Evolutionary conservation across 306 rosid genomes (phyloP), one percentile per base, ranked within the genome.

Genomic region (Vigna hirtella): DNA sequence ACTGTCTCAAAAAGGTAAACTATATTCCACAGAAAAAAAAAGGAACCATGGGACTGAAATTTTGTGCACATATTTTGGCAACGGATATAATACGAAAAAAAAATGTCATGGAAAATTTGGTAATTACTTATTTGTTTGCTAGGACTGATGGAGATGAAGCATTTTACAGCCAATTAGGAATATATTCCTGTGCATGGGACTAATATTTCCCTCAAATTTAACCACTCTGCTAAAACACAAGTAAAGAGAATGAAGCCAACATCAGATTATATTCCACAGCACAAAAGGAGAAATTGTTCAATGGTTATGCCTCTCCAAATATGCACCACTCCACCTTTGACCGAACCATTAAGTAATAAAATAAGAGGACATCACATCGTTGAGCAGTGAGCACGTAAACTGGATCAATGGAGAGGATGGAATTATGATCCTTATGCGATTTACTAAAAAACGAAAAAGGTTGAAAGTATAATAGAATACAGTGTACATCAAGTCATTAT

Each of bases 51-150:
- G 14, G 3, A 42, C 47, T 42, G 51, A 45, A 84, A 18, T 40
- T 74, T 84, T 84, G 69, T 79, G 76, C 64, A 72, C 78, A 62
- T 76, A 87, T 65, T 73, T 84, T 81, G 64, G 79, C 51, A 84
- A 24, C 2, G 76, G 83, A 7, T 67, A 52, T 52, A 87, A 36
- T 6, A 1, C 2, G 8, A 66, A 42, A 38, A 43, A 43, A 66
- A 66, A 66, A 11, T 42, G 32, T 18, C 1, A 6, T 24, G 20
- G 71, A 10, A 28, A 38, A 66, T 66, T 66, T 22, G 55, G 38
- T 12, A 20, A 43, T 43, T 12, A 18, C 66, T 30, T 30, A 15
- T 2, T 10, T 13, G 55, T 38, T 66, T 42, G 36, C 55, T 22
- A 38, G 7, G 70, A 40, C 32, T 40, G 7, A 68, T 1, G 18